These are phyloP conservation scores for Aspergillus floridensis DNA, from an alignment of 2,329 filamentous ascomycete genomes.

Conservation along the genomic window DNA sequence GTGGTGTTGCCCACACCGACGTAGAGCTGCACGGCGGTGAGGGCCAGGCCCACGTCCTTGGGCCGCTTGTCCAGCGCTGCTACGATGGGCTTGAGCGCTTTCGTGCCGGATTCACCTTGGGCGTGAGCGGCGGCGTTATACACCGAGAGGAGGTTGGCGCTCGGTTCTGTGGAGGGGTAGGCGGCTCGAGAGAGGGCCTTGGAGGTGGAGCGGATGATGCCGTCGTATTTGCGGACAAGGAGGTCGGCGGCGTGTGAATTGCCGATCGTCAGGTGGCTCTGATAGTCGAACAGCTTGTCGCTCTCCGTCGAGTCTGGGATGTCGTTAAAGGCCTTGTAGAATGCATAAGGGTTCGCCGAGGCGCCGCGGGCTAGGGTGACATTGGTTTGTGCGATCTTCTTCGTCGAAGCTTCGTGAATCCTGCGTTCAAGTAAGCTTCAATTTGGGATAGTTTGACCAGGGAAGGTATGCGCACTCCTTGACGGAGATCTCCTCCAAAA, in stretches of 20 bases:
- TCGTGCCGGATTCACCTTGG: constrained; percentile 57
- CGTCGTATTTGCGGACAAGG: constrained; percentile 59
- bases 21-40: constrained; percentile 81
- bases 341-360: constrained; percentile 55
- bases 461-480: constrained; percentile 43
- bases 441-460: not conserved
- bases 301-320: constrained; percentile 47
- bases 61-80: constrained; percentile 70
- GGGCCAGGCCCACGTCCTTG: constrained; percentile 72
- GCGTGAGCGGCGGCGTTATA: constrained; percentile 73
- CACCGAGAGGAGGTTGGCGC: constrained; percentile 57
- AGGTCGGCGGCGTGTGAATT: constrained; percentile 58
- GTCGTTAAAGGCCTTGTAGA: constrained; percentile 56
- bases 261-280: constrained; percentile 52
- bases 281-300: constrained; percentile 59
- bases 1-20: constrained; percentile 67
- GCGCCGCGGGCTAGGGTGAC: constrained; percentile 48
- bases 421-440: constrained; percentile 32
- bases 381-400: constrained; percentile 61
- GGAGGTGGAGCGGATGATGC: constrained; percentile 56
- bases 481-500: constrained; percentile 52
- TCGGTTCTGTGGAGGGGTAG: constrained; percentile 50
- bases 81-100: constrained; percentile 67
- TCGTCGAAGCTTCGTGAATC: constrained; percentile 58
- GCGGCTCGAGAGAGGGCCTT: constrained; percentile 49